Percentiles rank a stretch among this genome's conserved stretches.
Conservation (phyloP, 2,329 filamentous ascomycete species). For the Huntiella moniliformis region DNA sequence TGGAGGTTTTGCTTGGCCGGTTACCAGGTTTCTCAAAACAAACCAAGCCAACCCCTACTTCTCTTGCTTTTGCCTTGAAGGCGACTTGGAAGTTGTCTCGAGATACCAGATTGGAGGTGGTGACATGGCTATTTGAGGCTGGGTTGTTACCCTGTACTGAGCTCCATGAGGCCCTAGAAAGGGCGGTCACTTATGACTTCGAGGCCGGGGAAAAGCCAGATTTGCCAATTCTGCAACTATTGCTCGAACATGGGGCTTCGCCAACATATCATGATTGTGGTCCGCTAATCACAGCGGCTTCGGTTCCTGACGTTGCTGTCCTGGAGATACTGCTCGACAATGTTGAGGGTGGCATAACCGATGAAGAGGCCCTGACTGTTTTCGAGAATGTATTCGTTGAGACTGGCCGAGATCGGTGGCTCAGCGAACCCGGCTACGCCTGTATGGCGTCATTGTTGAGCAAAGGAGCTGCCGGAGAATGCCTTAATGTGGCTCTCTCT, state of each 20-base stretch:
- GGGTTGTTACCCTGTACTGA: conserved; percentile 30
- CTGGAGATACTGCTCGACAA: not conserved
- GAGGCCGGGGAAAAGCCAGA: conserved; percentile 1
- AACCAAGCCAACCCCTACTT: conserved; percentile 27
- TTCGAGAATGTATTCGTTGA: conserved; percentile 1
- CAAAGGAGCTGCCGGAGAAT: conserved; percentile 23
- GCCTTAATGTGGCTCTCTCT: not conserved
- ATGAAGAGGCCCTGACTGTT: not conserved
- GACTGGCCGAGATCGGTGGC: conserved; percentile 1
- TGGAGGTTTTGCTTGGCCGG: conserved; percentile 33
- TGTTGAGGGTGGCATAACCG: not conserved
- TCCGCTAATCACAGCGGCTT: conserved; percentile 2
- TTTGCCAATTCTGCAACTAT: conserved; percentile 4
- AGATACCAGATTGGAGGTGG: conserved; percentile 28
- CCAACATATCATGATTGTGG: conserved; percentile 2
- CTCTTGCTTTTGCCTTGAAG: conserved; percentile 32
- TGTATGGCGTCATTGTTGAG: conserved; percentile 28
- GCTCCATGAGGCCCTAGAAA: conserved; percentile 30
- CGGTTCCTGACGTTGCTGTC: not conserved
- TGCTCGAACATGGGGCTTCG: conserved; percentile 6
- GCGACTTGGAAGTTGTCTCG: conserved; percentile 32
- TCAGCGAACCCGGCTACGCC: conserved; percentile 4
- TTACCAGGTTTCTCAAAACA: conserved; percentile 22
- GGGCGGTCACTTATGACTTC: conserved; percentile 28
- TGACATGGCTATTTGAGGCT: conserved; percentile 32